A percentile compares a stretch with the other conserved stretches of the same genome.
These are phyloP conservation scores for Colletotrichum plurivorum DNA, from an alignment of 2,329 filamentous ascomycete species.

Conservation along the genomic window DNA sequence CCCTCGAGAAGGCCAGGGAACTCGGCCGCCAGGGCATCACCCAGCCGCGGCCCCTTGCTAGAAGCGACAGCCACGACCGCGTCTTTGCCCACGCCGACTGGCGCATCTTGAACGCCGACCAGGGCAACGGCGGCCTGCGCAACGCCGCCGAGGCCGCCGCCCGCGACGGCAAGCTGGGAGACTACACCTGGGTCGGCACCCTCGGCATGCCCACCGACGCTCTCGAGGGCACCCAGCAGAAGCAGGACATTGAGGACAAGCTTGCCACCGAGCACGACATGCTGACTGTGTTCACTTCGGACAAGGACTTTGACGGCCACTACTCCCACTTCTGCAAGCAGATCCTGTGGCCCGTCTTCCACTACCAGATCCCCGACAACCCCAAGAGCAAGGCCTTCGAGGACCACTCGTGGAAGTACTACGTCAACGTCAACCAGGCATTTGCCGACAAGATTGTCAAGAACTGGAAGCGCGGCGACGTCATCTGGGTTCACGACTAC, in stretches of 20 bases:
- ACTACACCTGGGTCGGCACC: conserved; percentile 92
- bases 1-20: conserved; percentile 69
- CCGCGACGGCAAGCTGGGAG: conserved; percentile 76
- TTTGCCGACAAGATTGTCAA: conserved; percentile 92
- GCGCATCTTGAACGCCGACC: conserved; percentile 86
- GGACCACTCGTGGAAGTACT: conserved; percentile 97
- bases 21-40: conserved; percentile 70
- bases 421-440: conserved; percentile 91
- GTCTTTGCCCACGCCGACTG: conserved; percentile 85
- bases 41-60: conserved; percentile 65
- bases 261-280: conserved; percentile 87
- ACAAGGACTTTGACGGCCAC: conserved; percentile 94
- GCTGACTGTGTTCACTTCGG: conserved; percentile 86
- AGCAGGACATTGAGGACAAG: conserved; percentile 85
- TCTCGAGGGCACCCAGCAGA: conserved; percentile 79
- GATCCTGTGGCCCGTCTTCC: conserved; percentile 97
- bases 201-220: conserved; percentile 95
- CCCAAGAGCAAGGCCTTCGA: conserved; percentile 98
- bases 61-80: conserved; percentile 76
- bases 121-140: conserved; percentile 92
- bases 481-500: conserved; percentile 97
- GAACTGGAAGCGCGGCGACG: conserved; percentile 93
- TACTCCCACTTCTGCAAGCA: conserved; percentile 98
- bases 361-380: conserved; percentile 98
- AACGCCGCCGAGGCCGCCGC: conserved; percentile 88